These are phyloP conservation scores for Aureobasidium sp. DNA, from an alignment of 2,329 filamentous ascomycete genomes.

Conservation along the genomic window DNA sequence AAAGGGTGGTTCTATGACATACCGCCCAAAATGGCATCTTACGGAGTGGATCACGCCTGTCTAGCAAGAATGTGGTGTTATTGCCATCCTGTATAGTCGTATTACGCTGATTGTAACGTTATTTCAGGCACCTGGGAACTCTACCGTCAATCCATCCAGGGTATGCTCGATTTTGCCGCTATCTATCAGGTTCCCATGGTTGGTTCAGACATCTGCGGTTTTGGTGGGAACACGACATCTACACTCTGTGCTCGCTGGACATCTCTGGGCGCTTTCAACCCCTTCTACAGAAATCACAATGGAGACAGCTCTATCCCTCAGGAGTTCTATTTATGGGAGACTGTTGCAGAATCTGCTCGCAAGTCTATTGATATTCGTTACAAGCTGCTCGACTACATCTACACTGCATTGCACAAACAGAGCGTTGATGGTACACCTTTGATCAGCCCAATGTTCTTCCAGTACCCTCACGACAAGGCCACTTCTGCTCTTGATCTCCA, in stretches of 20 bases:
- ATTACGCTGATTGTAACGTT: too few relatives aligned
- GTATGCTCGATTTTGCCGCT: constrained; percentile 38
- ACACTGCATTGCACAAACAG: constrained; percentile 60
- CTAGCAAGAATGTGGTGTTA: too few relatives aligned
- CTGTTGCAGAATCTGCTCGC: constrained; percentile 55
- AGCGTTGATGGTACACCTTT: constrained; percentile 54
- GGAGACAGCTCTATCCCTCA: constrained; percentile 44
- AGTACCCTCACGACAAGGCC: constrained; percentile 49
- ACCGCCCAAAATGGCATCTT: too few relatives aligned
- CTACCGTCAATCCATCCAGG: constrained; percentile 34
- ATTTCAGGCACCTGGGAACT: constrained; percentile 32
- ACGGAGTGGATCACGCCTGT: too few relatives aligned
- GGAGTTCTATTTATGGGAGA: constrained; percentile 64
- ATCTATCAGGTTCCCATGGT: constrained; percentile 40
- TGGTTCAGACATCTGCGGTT: constrained; percentile 65
- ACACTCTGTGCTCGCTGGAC: constrained; percentile 67
- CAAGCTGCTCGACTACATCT: constrained; percentile 66
- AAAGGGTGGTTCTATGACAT: too few relatives aligned
- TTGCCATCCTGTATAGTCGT: too few relatives aligned
- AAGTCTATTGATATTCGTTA: constrained; percentile 69
- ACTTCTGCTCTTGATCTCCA: constrained; percentile 29
- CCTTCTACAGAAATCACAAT: constrained; percentile 72
- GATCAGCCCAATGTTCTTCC: constrained; percentile 62
- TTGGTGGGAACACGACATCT: constrained; percentile 57
- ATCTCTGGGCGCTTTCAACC: constrained; percentile 60